phyloP scores from a whole-genome alignment of 345 rosid genomes.

The Angophora floribunda region DNA sequence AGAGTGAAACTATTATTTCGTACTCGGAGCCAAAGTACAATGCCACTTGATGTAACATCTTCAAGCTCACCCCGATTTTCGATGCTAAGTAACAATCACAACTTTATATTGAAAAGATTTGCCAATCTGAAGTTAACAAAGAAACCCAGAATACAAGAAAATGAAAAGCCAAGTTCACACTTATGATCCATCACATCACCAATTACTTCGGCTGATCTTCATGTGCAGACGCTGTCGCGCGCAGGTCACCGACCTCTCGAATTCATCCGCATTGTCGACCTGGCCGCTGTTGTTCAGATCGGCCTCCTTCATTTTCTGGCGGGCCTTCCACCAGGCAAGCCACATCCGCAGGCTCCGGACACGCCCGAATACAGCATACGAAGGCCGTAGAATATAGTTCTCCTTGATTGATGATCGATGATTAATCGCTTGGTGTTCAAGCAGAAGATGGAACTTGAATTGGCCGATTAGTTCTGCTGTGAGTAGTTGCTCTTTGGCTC shows the following conservation, averaged over 20 bases:
- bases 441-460: not conserved
- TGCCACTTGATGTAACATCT: not conserved
- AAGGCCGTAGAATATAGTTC: not conserved
- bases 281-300: not conserved
- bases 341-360: not conserved
- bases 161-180: not conserved
- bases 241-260: conserved; percentile 8
- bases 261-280: conserved; percentile 3
- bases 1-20: not conserved
- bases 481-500: not conserved
- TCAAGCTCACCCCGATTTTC: not conserved
- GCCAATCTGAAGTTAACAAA: not conserved
- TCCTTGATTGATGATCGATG: not conserved
- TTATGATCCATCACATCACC: not conserved
- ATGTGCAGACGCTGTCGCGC: conserved; percentile 14
- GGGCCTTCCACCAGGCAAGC: not conserved
- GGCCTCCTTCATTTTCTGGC: not conserved
- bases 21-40: not conserved
- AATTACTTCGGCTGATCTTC: conserved; percentile 9
- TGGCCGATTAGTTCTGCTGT: not conserved
- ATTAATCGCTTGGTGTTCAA: not conserved
- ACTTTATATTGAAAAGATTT: not conserved
- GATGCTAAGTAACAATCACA: not conserved
- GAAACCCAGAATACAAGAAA: not conserved
- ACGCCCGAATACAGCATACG: not conserved